phyloP scores from a whole-genome alignment of 2,329 filamentous ascomycete genomes.

The Fusarium vanettenii region DNA sequence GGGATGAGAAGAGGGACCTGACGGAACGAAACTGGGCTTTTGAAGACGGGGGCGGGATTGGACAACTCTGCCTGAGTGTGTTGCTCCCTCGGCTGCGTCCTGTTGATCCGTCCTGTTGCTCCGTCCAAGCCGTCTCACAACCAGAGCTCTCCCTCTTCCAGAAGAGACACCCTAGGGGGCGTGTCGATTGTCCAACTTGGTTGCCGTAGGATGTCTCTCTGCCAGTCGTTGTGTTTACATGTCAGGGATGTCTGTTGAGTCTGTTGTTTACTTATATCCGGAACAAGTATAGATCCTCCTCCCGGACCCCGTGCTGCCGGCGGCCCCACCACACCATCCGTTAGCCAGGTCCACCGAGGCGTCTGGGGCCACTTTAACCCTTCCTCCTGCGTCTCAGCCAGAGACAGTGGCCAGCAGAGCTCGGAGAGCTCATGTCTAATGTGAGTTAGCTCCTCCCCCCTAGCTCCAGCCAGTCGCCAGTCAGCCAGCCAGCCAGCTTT shows the following conservation, averaged over 20 bases:
- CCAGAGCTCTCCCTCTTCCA: neutral
- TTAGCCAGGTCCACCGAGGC: constrained; percentile 20
- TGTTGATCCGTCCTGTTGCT: constrained; percentile 33
- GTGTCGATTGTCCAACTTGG: constrained; percentile 39
- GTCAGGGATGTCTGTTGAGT: constrained; percentile 24
- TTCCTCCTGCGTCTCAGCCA: constrained; percentile 42
- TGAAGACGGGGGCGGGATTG: constrained; percentile 52
- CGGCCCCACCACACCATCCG: constrained; percentile 20
- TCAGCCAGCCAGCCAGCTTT: constrained; percentile 19
- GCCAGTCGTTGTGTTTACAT: constrained; percentile 44
- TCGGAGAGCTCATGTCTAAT: constrained; percentile 36
- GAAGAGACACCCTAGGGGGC: constrained; percentile 28
- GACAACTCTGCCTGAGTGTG: constrained; percentile 34
- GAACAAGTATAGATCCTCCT: constrained; percentile 26
- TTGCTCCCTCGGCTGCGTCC: constrained; percentile 37
- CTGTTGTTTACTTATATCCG: constrained; percentile 41
- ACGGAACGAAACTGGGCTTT: constrained; percentile 51
- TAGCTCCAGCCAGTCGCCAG: constrained; percentile 39
- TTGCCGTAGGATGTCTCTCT: constrained; percentile 22
- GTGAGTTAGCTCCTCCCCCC: constrained; percentile 16
- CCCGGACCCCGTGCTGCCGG: constrained; percentile 16
- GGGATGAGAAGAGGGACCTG: constrained; percentile 43
- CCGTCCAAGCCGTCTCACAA: constrained; percentile 19
- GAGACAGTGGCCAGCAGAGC: constrained; percentile 29
- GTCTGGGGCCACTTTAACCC: constrained; percentile 29